Conservation (phyloP, 768 basidiomycete species). For the Boletus rubroflammeus region DNA sequence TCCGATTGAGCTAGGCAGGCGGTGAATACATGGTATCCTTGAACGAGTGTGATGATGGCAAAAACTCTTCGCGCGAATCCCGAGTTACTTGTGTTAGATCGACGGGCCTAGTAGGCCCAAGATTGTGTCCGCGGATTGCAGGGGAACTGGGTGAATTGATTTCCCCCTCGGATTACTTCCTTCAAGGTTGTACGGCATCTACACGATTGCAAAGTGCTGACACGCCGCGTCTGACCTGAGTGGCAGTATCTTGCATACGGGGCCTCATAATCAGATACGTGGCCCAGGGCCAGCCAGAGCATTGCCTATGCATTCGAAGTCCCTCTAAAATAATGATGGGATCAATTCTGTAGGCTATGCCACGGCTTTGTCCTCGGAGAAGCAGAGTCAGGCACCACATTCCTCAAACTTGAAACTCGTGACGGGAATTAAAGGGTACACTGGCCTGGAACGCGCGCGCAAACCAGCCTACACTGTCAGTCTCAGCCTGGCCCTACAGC, state of each 20-base stretch:
- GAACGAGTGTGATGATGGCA: too few relatives aligned
- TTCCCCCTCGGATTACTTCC: neutral
- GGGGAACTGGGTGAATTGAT: too few relatives aligned
- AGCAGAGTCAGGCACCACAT: neutral
- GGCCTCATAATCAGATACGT: too few relatives aligned
- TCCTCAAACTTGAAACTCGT: neutral
- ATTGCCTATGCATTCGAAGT: too few relatives aligned
- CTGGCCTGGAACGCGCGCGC: too few relatives aligned
- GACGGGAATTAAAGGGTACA: neutral
- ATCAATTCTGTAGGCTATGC: neutral
- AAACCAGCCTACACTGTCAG: neutral
- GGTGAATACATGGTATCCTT: neutral
- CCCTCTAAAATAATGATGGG: too few relatives aligned
- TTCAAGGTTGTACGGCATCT: neutral
- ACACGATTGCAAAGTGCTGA: neutral
- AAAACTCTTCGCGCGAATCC: neutral
- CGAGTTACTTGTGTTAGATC: neutral
- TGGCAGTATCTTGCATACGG: too few relatives aligned
- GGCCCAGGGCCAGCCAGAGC: too few relatives aligned
- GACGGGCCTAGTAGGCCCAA: neutral
- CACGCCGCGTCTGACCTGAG: neutral
- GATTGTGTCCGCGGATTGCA: neutral
- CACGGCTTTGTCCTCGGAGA: neutral
- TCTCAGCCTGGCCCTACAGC: too few relatives aligned
- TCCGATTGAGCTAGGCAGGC: slow-evolving; percentile 68